phyloP scores from a whole-genome alignment of 345 rosid species.

The Anacardium occidentale region DNA sequence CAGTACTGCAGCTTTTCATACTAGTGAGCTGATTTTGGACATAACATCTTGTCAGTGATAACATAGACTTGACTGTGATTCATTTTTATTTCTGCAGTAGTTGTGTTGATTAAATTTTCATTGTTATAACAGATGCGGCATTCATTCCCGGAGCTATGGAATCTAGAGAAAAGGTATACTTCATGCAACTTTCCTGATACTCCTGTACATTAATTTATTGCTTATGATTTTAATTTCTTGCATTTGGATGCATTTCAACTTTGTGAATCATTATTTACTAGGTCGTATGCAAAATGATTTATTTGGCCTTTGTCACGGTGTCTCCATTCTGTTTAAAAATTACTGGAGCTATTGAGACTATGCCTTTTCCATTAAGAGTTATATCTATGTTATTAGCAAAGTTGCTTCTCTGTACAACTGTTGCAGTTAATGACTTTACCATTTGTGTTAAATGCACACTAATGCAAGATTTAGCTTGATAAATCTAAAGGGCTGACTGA shows the following conservation, averaged over 20 bases:
- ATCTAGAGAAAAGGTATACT: conserved; percentile 72
- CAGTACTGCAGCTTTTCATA: background rate
- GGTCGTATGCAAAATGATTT: background rate
- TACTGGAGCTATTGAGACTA: background rate
- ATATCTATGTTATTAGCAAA: background rate
- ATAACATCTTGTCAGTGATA: conserved; percentile 7
- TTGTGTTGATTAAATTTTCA: conserved; percentile 16
- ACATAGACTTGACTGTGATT: conserved; percentile 10
- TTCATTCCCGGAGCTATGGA: conserved; percentile 90
- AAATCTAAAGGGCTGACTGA: too few species aligned
- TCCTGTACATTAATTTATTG: conserved; percentile 14
- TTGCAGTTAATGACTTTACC: background rate
- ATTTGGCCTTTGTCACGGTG: background rate
- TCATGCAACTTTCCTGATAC: conserved; percentile 16
- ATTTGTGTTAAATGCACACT: conserved; percentile 1
- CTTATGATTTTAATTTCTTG: background rate
- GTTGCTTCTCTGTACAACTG: background rate
- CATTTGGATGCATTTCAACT: conserved; percentile 8
- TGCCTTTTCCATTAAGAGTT: background rate
- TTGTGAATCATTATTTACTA: background rate
- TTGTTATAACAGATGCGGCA: conserved; percentile 63
- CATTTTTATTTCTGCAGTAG: conserved; percentile 13
- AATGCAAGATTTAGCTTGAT: background rate
- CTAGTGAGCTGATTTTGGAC: conserved; percentile 7
- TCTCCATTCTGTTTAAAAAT: conserved; percentile 1